Base-by-base conservation (phyloP, 805 yeast species). In the Zygotorulaspora florentina region DNA sequence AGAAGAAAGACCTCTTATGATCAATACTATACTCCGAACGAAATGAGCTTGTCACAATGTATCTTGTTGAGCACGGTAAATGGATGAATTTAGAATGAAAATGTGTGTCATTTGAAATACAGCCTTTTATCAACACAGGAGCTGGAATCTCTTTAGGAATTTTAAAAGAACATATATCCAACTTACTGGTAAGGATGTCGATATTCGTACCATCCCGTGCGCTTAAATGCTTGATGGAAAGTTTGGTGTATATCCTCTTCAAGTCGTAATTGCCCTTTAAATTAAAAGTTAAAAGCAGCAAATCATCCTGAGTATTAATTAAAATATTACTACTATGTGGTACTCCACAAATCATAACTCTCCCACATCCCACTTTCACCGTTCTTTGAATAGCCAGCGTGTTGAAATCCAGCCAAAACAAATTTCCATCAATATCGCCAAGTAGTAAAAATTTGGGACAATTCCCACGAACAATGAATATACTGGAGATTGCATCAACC, bases 381-480 rank as follows among this genome's bases (percentile, higher is more conserved):
- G 34, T 18, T 13, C 45, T 45, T 3, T 34, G 13, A 1, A 48
- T 27, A 8, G 41, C 34, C 2, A 44, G 44, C 8, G 37, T 31
- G 1, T 35, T 13, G 12, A 30, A 16, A 38, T 51, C 54, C 8
- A 57, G 30, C 3, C 51, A 34, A 38, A 40, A 47, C 13, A 57
- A 28, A 9, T 40, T 43, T 10, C 64, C 61, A 33, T 52, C 45
- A 20, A 49, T 40, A 33, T 56, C 61, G 5, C 59, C 45, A 13
- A 56, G 20, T 13, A 58, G 20, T 17, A 52, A 31, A 18, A 30
- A 34, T 8, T 37, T 35, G 11, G 25, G 25, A 7, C 26, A 15
- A 11, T 31, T 9, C n/a, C 12, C 15, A 12, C 31, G 18, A 7
- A 45, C 16, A 6, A 48, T 40, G 16, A 35, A 42, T 10, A 48